Evolutionary conservation across 2,329 filamentous ascomycete species (phyloP).

Genomic region (Aspergillus sergii): DNA sequence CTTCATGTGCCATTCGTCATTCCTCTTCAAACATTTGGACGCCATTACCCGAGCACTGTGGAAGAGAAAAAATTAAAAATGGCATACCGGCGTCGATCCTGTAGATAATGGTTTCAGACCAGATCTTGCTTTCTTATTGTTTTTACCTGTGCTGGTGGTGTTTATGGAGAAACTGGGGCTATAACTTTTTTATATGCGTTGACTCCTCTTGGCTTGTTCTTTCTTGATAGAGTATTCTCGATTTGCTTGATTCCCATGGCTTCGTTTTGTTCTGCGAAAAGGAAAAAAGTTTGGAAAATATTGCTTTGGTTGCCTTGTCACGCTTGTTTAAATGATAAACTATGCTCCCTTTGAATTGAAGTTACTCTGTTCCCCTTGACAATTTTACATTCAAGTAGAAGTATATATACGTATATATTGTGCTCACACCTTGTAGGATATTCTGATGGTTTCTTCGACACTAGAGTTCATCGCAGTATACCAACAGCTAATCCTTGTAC

Average conservation of each 20-base stretch:
- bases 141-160: slow-evolving; percentile 15
- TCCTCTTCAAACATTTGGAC: slow-evolving; percentile 1
- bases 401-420: neutral
- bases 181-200: slow-evolving; percentile 16
- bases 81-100: slow-evolving; percentile 17
- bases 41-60: neutral
- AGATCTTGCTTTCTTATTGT: slow-evolving; percentile 5
- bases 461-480: neutral
- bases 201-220: slow-evolving; percentile 16
- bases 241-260: slow-evolving; percentile 22
- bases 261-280: slow-evolving; percentile 11
- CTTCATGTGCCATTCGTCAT: slow-evolving; percentile 3
- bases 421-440: neutral
- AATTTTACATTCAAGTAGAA: neutral
- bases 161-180: slow-evolving; percentile 19
- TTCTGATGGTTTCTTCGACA: too few relatives aligned
- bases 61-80: neutral
- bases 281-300: slow-evolving; percentile 18
- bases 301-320: neutral
- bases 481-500: too few relatives aligned
- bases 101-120: slow-evolving; percentile 19
- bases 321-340: neutral
- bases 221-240: slow-evolving; percentile 29
- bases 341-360: neutral
- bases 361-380: neutral